A percentile compares a stretch with the other conserved stretches of the same genome.
Conservation (phyloP, 352 stramenopile species). For the Pythium insidiosum region DNA sequence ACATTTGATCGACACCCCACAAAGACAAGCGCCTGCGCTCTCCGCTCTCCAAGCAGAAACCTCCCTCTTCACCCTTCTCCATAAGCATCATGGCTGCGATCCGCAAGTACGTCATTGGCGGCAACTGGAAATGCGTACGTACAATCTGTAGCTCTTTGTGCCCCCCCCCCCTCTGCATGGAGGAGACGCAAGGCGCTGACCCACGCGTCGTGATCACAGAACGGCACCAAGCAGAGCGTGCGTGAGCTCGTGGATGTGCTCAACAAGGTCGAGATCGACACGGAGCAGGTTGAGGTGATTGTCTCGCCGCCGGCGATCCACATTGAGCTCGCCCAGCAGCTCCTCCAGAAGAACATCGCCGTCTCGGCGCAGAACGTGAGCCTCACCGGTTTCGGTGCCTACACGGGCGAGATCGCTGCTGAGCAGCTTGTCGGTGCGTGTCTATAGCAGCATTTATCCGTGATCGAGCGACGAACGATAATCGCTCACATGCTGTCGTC, state of each 20-base stretch:
- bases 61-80: neutral
- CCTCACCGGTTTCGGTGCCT: constrained; percentile 82
- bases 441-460: constrained; percentile 15
- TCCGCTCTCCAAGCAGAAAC: neutral
- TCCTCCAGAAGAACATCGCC: constrained; percentile 48
- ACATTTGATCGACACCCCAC: too few relatives aligned
- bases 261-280: constrained; percentile 59
- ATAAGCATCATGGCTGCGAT: constrained; percentile 20
- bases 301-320: constrained; percentile 61
- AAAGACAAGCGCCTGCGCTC: constrained; percentile 11
- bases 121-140: constrained; percentile 89
- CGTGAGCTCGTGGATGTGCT: constrained; percentile 80
- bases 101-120: constrained; percentile 74
- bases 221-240: constrained; percentile 74
- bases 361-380: constrained; percentile 67
- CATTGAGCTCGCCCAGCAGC: constrained; percentile 28
- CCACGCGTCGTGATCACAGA: constrained; percentile 16
- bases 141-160: constrained; percentile 34
- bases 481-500: constrained; percentile 57
- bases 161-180: too few relatives aligned
- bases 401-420: constrained; percentile 86
- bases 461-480: constrained; percentile 28
- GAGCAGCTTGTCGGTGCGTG: constrained; percentile 85
- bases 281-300: constrained; percentile 61
- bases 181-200: too few relatives aligned